These are phyloP conservation scores for Nicotiana obtusifolia DNA, from an alignment of 257 asterid genomes.

Conservation along the genomic window DNA sequence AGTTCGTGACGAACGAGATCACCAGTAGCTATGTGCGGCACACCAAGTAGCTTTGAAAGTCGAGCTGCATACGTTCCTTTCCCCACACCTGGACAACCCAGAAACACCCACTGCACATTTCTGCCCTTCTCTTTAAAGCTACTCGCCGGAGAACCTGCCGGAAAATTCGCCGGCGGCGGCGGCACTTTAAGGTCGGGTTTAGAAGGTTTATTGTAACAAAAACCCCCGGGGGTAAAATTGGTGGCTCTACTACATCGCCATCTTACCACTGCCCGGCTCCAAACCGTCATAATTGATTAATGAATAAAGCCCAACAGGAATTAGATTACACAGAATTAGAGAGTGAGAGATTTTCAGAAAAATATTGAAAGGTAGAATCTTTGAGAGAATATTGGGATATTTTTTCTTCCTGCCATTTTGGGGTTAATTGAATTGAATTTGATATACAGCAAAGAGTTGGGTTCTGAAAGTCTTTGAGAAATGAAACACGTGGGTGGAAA, in stretches of 20 bases:
- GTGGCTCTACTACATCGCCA: slow-evolving; percentile 22
- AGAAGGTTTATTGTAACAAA: slow-evolving; percentile 35
- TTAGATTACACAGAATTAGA: background rate
- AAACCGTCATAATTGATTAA: slow-evolving; percentile 54
- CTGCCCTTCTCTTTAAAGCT: slow-evolving; percentile 26
- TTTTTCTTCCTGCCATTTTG: background rate
- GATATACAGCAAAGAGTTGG: background rate
- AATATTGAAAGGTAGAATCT: background rate
- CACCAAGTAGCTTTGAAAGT: slow-evolving; percentile 66
- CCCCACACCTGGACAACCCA: slow-evolving; percentile 97
- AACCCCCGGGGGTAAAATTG: slow-evolving; percentile 17
- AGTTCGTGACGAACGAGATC: slow-evolving; percentile 94
- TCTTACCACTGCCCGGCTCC: slow-evolving; percentile 47
- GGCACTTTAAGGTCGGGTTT: slow-evolving; percentile 18
- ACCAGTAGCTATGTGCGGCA: slow-evolving; percentile 93
- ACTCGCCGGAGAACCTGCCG: background rate
- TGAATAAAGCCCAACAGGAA: background rate
- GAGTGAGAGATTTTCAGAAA: background rate
- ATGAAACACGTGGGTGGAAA: slow-evolving; percentile 10
- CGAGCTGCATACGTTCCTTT: slow-evolving; percentile 95
- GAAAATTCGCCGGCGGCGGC: background rate
- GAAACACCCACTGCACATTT: slow-evolving; percentile 87
- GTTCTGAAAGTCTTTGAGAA: background rate
- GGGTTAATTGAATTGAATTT: background rate
- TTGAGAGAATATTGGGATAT: background rate